phyloP scores from a whole-genome alignment of 2,329 filamentous ascomycete genomes.

The Leptographium radiaticola region DNA sequence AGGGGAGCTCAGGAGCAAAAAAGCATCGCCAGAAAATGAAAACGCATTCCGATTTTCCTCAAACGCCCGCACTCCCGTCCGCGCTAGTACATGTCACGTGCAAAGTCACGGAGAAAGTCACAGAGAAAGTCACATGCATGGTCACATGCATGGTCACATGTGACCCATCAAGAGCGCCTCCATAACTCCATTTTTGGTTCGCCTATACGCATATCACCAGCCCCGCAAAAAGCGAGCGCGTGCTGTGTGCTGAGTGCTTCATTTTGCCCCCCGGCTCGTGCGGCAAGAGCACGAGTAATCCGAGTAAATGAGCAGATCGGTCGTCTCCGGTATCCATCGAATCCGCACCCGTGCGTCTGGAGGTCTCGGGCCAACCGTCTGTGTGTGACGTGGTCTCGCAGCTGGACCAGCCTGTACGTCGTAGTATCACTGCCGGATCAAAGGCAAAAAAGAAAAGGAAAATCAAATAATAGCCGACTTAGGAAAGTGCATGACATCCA shows the following conservation, averaged over 20 bases:
- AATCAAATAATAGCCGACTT: not conserved
- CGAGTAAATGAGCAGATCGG: too few species aligned
- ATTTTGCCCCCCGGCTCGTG: too few species aligned
- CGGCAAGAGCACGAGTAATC: too few species aligned
- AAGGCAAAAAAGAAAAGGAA: not conserved
- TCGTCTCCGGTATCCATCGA: too few species aligned
- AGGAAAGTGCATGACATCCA: too few species aligned
- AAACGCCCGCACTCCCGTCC: not conserved
- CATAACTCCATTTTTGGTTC: too few species aligned
- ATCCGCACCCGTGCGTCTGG: not conserved
- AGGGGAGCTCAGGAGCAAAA: constrained; percentile 4
- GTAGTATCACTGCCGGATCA: not conserved
- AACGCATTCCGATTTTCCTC: constrained; percentile 4
- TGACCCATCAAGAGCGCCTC: too few species aligned
- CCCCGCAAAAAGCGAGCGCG: too few species aligned
- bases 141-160: too few species aligned
- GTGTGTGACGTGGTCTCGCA: not conserved
- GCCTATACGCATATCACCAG: too few species aligned
- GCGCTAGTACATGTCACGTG: not conserved
- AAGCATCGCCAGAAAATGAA: constrained; percentile 7
- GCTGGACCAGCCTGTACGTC: not conserved
- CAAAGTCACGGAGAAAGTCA: not conserved
- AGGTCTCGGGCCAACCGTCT: not conserved
- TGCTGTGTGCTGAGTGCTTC: too few species aligned
- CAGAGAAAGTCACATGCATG: too few species aligned